phyloP scores from a whole-genome alignment of 2,329 filamentous ascomycete species.

The Macrophomina phaseolina region DNA sequence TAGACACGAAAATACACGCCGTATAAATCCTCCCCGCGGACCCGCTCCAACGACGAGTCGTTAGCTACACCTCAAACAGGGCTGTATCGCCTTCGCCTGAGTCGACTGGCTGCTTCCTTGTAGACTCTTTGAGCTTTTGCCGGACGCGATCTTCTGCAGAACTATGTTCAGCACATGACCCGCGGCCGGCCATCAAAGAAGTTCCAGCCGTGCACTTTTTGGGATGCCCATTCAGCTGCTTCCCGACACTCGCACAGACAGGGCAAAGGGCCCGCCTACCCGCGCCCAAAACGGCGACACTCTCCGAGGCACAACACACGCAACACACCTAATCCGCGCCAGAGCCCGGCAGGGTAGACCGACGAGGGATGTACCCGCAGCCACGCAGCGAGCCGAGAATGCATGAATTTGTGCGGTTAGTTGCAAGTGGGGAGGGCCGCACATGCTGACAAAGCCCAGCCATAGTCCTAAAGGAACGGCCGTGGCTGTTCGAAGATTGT shows the following conservation, averaged over 20 bases:
- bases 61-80: not conserved
- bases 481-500: not conserved
- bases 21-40: not conserved
- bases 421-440: not conserved
- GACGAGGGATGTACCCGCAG: not conserved
- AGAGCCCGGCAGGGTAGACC: no score
- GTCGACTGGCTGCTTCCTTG: not conserved
- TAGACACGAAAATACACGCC: no score
- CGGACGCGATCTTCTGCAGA: not conserved
- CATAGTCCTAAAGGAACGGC: not conserved
- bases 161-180: not conserved
- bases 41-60: not conserved
- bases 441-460: not conserved
- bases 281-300: constrained; percentile 3
- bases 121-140: not conserved
- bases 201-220: no score
- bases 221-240: not conserved
- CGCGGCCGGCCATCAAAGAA: not conserved
- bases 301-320: not conserved
- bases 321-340: no score
- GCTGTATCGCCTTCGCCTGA: not conserved
- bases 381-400: not conserved
- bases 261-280: not conserved
- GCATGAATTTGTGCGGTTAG: not conserved
- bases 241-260: not conserved